phyloP scores from a whole-genome alignment of 164 flowering plant genomes.

The Nymphaea thermarum region DNA sequence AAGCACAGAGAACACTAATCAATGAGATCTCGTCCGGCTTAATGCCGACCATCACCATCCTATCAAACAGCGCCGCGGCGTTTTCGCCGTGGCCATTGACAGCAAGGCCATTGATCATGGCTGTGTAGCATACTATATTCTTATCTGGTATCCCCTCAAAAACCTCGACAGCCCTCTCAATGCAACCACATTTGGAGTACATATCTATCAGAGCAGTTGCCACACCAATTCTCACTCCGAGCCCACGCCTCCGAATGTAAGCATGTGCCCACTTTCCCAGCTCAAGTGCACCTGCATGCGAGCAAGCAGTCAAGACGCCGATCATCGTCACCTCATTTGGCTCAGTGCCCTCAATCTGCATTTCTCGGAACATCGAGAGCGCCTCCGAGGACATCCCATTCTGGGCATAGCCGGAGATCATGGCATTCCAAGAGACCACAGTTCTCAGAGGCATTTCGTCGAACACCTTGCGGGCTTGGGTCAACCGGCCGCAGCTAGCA shows the following conservation, averaged over 20 bases:
- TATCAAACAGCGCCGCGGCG: conserved; percentile 5
- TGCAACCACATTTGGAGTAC: conserved; percentile 12
- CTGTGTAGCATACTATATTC: conserved; percentile 12
- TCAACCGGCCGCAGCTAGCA: conserved; percentile 2
- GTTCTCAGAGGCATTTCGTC: conserved; percentile 6
- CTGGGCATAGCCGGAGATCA: conserved; percentile 4
- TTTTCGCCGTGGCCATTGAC: conserved; percentile 10
- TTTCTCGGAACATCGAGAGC: not conserved
- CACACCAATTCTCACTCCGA: conserved; percentile 1
- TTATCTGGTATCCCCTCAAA: conserved; percentile 8
- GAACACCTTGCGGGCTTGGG: conserved; percentile 3
- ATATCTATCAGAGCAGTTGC: conserved; percentile 15
- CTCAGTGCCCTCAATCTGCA: not conserved
- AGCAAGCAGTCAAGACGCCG: conserved; percentile 8
- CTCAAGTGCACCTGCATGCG: conserved; percentile 10
- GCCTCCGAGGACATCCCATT: conserved; percentile 11
- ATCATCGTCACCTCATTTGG: not conserved
- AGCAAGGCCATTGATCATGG: conserved; percentile 16
- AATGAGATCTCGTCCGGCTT: conserved; percentile 8
- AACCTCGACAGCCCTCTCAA: conserved; percentile 8
- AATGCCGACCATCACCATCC: conserved; percentile 5
- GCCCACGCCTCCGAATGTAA: conserved; percentile 5
- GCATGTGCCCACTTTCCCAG: conserved; percentile 14
- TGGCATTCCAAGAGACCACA: conserved; percentile 5
- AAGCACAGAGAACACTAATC: conserved; percentile 7